A percentile compares a stretch with the other conserved stretches of the same genome.
Conservation (phyloP, 1,284 basidiomycete species). For the Calocybe gambosa region DNA sequence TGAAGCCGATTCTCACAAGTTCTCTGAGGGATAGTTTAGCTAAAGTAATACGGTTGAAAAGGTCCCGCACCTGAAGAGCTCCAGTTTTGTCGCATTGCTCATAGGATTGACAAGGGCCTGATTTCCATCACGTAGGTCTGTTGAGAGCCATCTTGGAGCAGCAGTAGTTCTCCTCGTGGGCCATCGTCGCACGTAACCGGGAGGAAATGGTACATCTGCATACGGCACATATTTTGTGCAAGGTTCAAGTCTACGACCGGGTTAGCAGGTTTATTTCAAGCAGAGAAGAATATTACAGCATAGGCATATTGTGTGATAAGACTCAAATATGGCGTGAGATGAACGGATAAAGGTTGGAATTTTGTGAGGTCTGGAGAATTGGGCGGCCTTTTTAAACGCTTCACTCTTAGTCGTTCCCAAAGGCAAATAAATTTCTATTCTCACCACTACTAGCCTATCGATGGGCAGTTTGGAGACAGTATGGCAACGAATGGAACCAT, state of each 20-base stretch:
- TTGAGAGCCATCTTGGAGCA: slow-evolving; percentile 84
- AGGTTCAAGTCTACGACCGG: slow-evolving; percentile 53
- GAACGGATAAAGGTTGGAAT: slow-evolving; percentile 4
- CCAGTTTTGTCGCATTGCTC: slow-evolving; percentile 75
- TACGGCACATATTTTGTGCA: slow-evolving; percentile 74
- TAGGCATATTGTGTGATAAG: slow-evolving; percentile 22
- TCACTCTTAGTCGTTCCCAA: background rate
- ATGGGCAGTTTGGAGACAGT: slow-evolving; percentile 2
- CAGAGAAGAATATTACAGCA: slow-evolving; percentile 21
- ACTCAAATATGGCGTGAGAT: background rate
- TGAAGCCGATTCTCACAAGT: slow-evolving; percentile 80
- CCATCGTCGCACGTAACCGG: slow-evolving; percentile 68
- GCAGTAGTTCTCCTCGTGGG: slow-evolving; percentile 63
- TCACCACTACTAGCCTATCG: slow-evolving; percentile 6
- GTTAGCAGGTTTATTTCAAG: slow-evolving; percentile 3
- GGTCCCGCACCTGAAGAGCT: slow-evolving; percentile 63
- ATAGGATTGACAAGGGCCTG: slow-evolving; percentile 87
- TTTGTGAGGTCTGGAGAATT: background rate
- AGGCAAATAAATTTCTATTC: background rate
- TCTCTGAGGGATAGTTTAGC: slow-evolving; percentile 11
- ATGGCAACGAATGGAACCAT: slow-evolving; percentile 1
- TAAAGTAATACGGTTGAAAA: background rate
- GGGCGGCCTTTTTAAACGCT: slow-evolving; percentile 3
- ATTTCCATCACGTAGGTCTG: slow-evolving; percentile 88
- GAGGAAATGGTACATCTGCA: slow-evolving; percentile 55